These are phyloP conservation scores for Ogataea henricii DNA, from an alignment of 805 yeast genomes.

Conservation along the genomic window DNA sequence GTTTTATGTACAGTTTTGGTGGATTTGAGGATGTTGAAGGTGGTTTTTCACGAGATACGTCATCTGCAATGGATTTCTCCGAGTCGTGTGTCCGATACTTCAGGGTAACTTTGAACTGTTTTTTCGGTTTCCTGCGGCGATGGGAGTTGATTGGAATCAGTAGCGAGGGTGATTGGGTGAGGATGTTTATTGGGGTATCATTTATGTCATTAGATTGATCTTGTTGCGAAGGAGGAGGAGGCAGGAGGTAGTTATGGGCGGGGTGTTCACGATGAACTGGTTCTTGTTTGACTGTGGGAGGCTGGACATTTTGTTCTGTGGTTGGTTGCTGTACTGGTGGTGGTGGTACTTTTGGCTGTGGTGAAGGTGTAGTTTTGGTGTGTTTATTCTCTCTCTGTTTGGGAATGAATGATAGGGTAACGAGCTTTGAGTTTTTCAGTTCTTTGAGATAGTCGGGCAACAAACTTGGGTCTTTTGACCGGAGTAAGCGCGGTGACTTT, in stretches of 20 bases:
- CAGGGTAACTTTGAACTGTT: slow-evolving; percentile 6
- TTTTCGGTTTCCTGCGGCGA: slow-evolving; percentile 7
- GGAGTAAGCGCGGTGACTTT: slow-evolving; percentile 15
- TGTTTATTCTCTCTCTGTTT: slow-evolving; percentile 5
- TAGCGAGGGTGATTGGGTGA: slow-evolving; percentile 13
- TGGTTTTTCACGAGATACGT: no score
- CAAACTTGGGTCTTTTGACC: slow-evolving; percentile 23
- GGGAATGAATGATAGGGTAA: slow-evolving; percentile 28
- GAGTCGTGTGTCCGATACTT: neutral
- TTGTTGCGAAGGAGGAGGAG: neutral
- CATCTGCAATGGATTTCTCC: neutral
- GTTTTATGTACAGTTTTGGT: slow-evolving; percentile 3
- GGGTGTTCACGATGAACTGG: no score
- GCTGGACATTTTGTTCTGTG: no score
- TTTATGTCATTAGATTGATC: neutral
- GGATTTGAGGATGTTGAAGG: neutral
- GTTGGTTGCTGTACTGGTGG: neutral
- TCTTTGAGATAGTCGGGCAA: slow-evolving; percentile 26
- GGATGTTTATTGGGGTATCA: slow-evolving; percentile 14
- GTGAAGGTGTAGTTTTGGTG: slow-evolving; percentile 1
- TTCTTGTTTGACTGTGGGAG: no score
- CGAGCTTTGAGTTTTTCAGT: slow-evolving; percentile 26
- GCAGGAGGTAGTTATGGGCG: no score
- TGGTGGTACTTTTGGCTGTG: neutral
- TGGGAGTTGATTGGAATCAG: slow-evolving; percentile 16